phyloP scores from a whole-genome alignment of 2,329 filamentous ascomycete genomes.

The Cladophialophora immunda region DNA sequence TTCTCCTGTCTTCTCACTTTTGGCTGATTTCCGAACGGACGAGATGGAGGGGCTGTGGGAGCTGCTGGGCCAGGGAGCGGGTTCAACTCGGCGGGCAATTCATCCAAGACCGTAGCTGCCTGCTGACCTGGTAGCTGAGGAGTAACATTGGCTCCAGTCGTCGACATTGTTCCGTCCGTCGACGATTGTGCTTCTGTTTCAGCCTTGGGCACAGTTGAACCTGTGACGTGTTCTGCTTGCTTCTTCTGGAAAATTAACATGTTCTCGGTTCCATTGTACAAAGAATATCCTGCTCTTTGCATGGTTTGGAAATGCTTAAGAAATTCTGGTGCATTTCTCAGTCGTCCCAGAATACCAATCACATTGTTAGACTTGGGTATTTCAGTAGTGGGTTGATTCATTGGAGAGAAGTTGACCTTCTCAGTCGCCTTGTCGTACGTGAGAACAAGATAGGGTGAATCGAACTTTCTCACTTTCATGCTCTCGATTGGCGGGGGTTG shows the following conservation, averaged over 20 bases:
- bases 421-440: slow-evolving; percentile 37
- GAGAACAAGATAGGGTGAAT: slow-evolving; percentile 36
- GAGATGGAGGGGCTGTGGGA: slow-evolving; percentile 32
- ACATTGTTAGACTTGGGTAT: slow-evolving; percentile 36
- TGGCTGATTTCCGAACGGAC: slow-evolving; percentile 9
- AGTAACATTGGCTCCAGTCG: neutral
- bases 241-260: slow-evolving; percentile 39
- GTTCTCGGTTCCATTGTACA: slow-evolving; percentile 52
- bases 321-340: slow-evolving; percentile 53
- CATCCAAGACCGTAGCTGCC: slow-evolving; percentile 36
- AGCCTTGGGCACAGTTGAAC: neutral
- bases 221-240: slow-evolving; percentile 9
- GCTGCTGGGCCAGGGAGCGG: slow-evolving; percentile 34
- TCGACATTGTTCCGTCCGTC: neutral
- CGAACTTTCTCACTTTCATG: slow-evolving; percentile 18
- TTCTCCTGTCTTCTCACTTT: slow-evolving; percentile 38
- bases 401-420: slow-evolving; percentile 35
- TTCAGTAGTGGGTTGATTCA: slow-evolving; percentile 25
- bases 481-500: slow-evolving; percentile 32
- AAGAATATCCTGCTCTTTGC: slow-evolving; percentile 52
- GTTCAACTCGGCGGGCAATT: slow-evolving; percentile 33
- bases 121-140: slow-evolving; percentile 9
- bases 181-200: neutral
- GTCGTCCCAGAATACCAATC: slow-evolving; percentile 48
- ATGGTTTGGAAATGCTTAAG: slow-evolving; percentile 51